Base-by-base conservation (phyloP, 495 filamentous ascomycete species). In the Xylaria telfairii region DNA sequence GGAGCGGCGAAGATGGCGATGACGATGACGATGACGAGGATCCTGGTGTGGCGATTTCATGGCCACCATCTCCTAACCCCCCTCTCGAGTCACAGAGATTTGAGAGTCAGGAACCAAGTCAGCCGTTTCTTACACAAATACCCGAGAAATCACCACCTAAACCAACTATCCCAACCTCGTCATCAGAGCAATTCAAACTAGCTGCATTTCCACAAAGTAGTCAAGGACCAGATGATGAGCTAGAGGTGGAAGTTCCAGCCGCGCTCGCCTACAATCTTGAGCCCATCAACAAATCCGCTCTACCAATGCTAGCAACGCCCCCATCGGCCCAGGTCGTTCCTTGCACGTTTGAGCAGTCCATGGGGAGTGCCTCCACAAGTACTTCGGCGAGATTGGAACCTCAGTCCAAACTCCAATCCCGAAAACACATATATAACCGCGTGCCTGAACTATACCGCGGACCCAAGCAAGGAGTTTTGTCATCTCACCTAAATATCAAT, bases 241-340 rank as follows among this genome's bases (percentile, higher is more conserved):
- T 90, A 75, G 87, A 90, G 54, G 74, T 86, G 17, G 81, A 83
- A 74, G 77, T 87, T 6, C 88, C 88, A 30, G 78, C 79, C 63
- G 83, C 86, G 5, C 78, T 89, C 17, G 79, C 77, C 24, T 79
- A 84, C 42, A 49, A 47, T 28, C 44, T 77, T 9, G 67, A 72
- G 9, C 61, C 76, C 1, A 65, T 72, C 21, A 75, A 76, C 60
- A 76, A 63, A 44, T 59, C 60, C 13, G 72, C 72, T 24, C 42
- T 70, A 8, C 47, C 56, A 21, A 54, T 69, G 34, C 62, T 71
- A 9, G 71, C 76, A 17, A 83, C 81, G 12, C 80, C 83, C 2
- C 79, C 81, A 2, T 85, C 83, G 1, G 81, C 81, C 0, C 83
- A 84, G 47, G 30, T 83, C 60, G 80, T 84, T 4, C 81, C 82